phyloP scores from a whole-genome alignment of 495 filamentous ascomycete species.

The Xylaria acuta region DNA sequence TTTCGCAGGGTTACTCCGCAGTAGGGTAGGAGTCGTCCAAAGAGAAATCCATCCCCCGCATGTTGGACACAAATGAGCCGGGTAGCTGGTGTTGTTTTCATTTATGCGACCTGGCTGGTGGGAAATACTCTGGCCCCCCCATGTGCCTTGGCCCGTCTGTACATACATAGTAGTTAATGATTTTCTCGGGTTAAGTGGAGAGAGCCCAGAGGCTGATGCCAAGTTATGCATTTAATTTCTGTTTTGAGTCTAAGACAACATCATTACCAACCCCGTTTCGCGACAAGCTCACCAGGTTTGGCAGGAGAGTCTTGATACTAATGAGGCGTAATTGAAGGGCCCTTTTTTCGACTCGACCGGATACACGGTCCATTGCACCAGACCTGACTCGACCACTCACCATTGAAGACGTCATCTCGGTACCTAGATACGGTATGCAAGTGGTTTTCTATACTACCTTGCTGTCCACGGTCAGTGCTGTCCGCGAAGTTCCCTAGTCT shows the following conservation, averaged over 20 bases:
- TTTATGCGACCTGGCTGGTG: conserved; percentile 25
- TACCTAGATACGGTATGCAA: neutral
- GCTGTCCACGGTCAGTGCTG: neutral
- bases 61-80: neutral
- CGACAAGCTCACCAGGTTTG: neutral
- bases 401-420: neutral
- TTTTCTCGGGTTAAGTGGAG: neutral
- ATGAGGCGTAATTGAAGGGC: neutral
- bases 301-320: neutral
- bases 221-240: conserved; percentile 19
- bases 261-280: neutral
- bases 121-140: conserved; percentile 2
- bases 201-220: conserved; percentile 23
- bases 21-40: conserved; percentile 7
- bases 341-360: neutral
- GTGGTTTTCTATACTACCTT: neutral
- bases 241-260: conserved; percentile 18
- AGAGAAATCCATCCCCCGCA: conserved; percentile 10
- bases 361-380: conserved; percentile 23
- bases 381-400: neutral
- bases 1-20: conserved; percentile 27
- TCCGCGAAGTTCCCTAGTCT: neutral
- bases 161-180: neutral
- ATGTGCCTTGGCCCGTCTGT: neutral
- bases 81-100: conserved; percentile 23